Evolutionary conservation across 2,329 filamentous ascomycete genomes (phyloP).

Genomic region (Fusarium beomiforme): DNA sequence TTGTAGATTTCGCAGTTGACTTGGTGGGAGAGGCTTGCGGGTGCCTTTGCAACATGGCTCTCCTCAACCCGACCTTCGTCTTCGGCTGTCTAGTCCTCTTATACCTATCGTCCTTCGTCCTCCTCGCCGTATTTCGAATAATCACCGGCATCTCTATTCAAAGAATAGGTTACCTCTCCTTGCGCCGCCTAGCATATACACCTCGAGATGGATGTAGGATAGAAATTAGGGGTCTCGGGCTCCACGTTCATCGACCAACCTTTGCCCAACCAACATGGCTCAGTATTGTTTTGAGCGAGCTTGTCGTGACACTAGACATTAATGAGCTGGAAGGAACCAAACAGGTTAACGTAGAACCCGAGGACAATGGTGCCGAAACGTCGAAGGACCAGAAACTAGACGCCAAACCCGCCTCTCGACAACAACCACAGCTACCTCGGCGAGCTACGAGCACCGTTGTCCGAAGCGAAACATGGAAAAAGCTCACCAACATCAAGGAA

Average conservation of each 20-base stretch:
- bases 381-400: constrained; percentile 38
- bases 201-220: constrained; percentile 89
- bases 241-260: constrained; percentile 90
- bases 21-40: constrained; percentile 40
- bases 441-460: constrained; percentile 36
- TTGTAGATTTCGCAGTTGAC: constrained; percentile 28
- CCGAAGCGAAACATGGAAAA: constrained; percentile 82
- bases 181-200: constrained; percentile 90
- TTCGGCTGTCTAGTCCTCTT: constrained; percentile 85
- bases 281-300: constrained; percentile 86
- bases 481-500: constrained; percentile 82
- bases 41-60: constrained; percentile 62
- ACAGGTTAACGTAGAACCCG: constrained; percentile 33
- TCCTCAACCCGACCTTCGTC: constrained; percentile 81
- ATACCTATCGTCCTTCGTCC: constrained; percentile 90
- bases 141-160: constrained; percentile 96
- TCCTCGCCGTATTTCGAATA: constrained; percentile 93
- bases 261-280: constrained; percentile 98
- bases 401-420: constrained; percentile 42
- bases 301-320: constrained; percentile 85
- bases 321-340: constrained; percentile 68
- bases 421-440: constrained; percentile 23
- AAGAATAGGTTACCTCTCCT: constrained; percentile 89
- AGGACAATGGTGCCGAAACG: constrained; percentile 44
- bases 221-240: constrained; percentile 87